Evolutionary conservation across 495 filamentous ascomycete genomes (phyloP).

Genomic region (Pyrenula aspistea): DNA sequence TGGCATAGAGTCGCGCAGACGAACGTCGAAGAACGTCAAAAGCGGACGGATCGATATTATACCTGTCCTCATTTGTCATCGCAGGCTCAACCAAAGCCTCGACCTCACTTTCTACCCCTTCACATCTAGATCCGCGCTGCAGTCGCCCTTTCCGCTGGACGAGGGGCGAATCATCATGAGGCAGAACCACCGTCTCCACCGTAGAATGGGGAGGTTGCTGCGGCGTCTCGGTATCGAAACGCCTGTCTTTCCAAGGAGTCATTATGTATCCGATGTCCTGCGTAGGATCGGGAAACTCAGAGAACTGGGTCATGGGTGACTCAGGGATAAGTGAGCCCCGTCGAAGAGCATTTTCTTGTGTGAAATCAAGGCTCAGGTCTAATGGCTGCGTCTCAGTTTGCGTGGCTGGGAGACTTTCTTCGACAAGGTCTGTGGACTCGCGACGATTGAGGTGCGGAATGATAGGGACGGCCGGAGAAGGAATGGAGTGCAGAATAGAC

Average conservation of each 20-base stretch:
- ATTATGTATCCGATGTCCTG: constrained; percentile 72
- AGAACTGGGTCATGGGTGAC: constrained; percentile 44
- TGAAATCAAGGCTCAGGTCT: constrained; percentile 19
- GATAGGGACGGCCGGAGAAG: constrained; percentile 23
- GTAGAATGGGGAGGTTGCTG: constrained; percentile 53
- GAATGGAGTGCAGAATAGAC: constrained; percentile 16
- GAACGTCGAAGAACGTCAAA: constrained; percentile 72
- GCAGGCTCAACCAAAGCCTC: too few relatives aligned
- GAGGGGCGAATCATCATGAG: constrained; percentile 45
- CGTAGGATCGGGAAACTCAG: constrained; percentile 61
- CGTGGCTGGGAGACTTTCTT: constrained; percentile 47
- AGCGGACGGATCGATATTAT: constrained; percentile 38
- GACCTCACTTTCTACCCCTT: too few relatives aligned
- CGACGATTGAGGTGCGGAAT: constrained; percentile 33
- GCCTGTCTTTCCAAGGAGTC: constrained; percentile 43
- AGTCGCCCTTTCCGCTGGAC: constrained; percentile 46
- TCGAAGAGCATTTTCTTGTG: constrained; percentile 19
- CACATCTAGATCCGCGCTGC: too few relatives aligned
- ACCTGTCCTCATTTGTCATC: constrained; percentile 22
- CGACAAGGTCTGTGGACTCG: constrained; percentile 45
- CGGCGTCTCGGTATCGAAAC: constrained; percentile 27
- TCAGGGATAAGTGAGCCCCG: constrained; percentile 32
- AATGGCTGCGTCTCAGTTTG: constrained; percentile 8
- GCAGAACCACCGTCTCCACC: constrained; percentile 52
- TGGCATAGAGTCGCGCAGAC: constrained; percentile 22